A percentile compares a stretch with the other conserved stretches of the same genome.
Evolutionary conservation across 768 basidiomycete genomes (phyloP).

Genomic region (Boletus rufocinnamomeus): DNA sequence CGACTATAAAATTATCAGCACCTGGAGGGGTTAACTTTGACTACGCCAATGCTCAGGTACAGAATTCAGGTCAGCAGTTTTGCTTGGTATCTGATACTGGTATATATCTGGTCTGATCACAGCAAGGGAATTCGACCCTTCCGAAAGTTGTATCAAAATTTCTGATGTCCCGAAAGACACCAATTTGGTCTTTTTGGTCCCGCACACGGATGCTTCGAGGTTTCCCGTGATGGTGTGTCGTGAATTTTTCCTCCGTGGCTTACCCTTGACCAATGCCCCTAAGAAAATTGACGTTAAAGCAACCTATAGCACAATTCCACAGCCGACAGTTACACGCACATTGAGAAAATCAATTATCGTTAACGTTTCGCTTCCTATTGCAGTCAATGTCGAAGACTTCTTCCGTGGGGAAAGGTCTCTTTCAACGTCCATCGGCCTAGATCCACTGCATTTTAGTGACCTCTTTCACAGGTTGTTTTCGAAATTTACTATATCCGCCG

Average conservation of each 20-base stretch:
- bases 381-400: slow-evolving; percentile 95
- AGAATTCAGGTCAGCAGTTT: slow-evolving; percentile 36
- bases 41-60: slow-evolving; percentile 43
- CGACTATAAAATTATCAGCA: slow-evolving; percentile 54
- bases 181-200: slow-evolving; percentile 52
- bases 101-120: slow-evolving; percentile 15
- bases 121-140: slow-evolving; percentile 36
- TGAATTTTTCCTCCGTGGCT: not conserved
- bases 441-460: slow-evolving; percentile 1
- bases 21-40: slow-evolving; percentile 54
- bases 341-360: slow-evolving; percentile 58
- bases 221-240: slow-evolving; percentile 59
- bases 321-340: slow-evolving; percentile 54
- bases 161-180: slow-evolving; percentile 49
- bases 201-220: slow-evolving; percentile 67
- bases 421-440: slow-evolving; percentile 2
- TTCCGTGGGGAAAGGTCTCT: slow-evolving; percentile 80
- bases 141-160: slow-evolving; percentile 49
- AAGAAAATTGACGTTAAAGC: slow-evolving; percentile 71
- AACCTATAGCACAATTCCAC: slow-evolving; percentile 62
- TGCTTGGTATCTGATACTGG: slow-evolving; percentile 1
- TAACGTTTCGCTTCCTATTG: slow-evolving; percentile 74
- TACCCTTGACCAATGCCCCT: slow-evolving; percentile 2
- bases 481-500: slow-evolving; percentile 86
- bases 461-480: slow-evolving; percentile 69